These are phyloP conservation scores for Monascus ruber DNA, from an alignment of 2,329 filamentous ascomycete genomes.

Conservation along the genomic window DNA sequence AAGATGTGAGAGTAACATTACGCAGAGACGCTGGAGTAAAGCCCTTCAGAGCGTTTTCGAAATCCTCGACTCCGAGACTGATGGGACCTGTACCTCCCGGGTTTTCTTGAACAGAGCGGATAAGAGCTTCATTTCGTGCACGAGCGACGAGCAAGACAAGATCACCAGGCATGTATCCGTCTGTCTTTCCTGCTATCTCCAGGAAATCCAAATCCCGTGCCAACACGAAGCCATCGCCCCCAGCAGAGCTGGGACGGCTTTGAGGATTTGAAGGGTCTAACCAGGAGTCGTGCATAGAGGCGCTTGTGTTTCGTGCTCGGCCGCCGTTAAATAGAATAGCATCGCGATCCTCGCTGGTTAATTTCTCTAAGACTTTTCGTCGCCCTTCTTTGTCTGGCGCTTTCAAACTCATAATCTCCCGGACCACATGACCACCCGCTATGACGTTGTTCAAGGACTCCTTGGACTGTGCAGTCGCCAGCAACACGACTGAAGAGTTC, in stretches of 20 bases:
- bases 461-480: conserved; percentile 87
- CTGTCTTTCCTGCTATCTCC: conserved; percentile 84
- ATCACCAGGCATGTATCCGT: conserved; percentile 97
- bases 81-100: conserved; percentile 45
- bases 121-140: conserved; percentile 83
- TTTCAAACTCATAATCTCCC: conserved; percentile 80
- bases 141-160: conserved; percentile 73
- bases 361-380: conserved; percentile 68
- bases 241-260: conserved; percentile 36
- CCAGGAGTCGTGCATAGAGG: conserved; percentile 52
- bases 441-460: conserved; percentile 85
- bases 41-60: conserved; percentile 71
- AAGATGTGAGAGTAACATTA: conserved; percentile 87
- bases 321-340: conserved; percentile 32
- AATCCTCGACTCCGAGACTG: conserved; percentile 61
- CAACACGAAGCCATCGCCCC: conserved; percentile 55
- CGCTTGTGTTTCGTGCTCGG: conserved; percentile 17
- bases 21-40: conserved; percentile 92
- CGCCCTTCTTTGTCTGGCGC: conserved; percentile 88
- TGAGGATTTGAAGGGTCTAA: conserved; percentile 59
- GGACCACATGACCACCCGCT: conserved; percentile 80
- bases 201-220: conserved; percentile 76
- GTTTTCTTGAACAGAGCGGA: conserved; percentile 58
- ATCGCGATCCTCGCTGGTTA: conserved; percentile 44
- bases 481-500: conserved; percentile 69